Conservation (phyloP, 208 protist genomes). For the Spongospora subterranea region DNA sequence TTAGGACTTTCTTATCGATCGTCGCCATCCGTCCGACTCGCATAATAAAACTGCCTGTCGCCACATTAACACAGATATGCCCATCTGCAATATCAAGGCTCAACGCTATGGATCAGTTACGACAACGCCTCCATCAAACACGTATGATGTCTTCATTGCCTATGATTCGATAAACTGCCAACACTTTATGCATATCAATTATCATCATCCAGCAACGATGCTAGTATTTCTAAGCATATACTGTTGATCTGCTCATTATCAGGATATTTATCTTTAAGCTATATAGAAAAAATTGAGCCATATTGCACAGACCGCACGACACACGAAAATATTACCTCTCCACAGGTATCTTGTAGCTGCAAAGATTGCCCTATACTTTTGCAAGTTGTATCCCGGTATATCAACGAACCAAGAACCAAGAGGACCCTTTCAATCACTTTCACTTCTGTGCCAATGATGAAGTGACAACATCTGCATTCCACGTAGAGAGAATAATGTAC, state of each 20-base stretch:
- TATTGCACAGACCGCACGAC: not conserved
- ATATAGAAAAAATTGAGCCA: not conserved
- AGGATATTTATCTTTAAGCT: not conserved
- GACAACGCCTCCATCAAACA: too few relatives aligned
- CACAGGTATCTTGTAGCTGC: not conserved
- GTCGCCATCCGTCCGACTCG: too few relatives aligned
- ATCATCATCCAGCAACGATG: conserved; percentile 3
- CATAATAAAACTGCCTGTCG: too few relatives aligned
- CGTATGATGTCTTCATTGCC: too few relatives aligned
- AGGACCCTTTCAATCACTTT: not conserved
- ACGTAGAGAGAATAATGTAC: not conserved
- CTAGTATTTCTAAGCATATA: not conserved
- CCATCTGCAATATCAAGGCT: too few relatives aligned
- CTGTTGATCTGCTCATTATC: not conserved
- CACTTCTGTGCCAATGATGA: not conserved
- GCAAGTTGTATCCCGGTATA: conserved; percentile 4
- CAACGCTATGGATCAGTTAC: too few relatives aligned
- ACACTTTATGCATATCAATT: not conserved
- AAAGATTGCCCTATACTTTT: conserved; percentile 26
- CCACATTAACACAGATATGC: too few relatives aligned
- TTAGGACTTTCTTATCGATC: too few relatives aligned
- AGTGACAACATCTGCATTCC: not conserved
- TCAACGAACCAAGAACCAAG: not conserved
- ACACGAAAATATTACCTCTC: not conserved
- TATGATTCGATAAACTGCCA: not conserved